Evolutionary conservation across 257 asterid species (phyloP), one percentile per base, ranked within the genome.

Genomic region (Phtheirospermum japonicum): DNA sequence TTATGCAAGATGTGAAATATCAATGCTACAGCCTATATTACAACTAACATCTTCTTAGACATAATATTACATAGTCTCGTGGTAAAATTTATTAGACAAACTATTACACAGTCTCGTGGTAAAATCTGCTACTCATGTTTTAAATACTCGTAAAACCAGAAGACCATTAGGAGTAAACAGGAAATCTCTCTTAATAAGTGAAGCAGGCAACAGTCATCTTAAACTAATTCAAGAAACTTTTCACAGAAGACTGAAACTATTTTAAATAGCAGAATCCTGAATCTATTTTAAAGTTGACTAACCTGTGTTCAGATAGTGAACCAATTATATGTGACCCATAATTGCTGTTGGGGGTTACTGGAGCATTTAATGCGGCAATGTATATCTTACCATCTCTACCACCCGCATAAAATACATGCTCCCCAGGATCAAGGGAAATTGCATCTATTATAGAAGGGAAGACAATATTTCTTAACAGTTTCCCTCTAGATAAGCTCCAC

Each of bases 311-410:
- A 52, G 92, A 82, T 19, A 84, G 65, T 61, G 89, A 70, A 56
- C 88, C 96, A 32, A 84, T 70, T 59, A 92, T 83, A 68, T 89
- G 85, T 13, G 45, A 23, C 55, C 90, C 97, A 61, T 80, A 81
- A 46, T 64, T 78, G 76, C 75, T 73, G 76, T 58, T 78, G 71
- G 82, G 65, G 68, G 75, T 63, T 16, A 57, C 79, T 45, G 76
- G 82, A 68, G 89, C 85, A 82, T 80, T 79, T 66, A 93, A 73
- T 66, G 84, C 85, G 36, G 78, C 95, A 53, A 85, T 80, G 74
- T 89, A 85, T 77, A 89, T 86, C 71, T 83, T 91, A 52, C 98
- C 98, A 80, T 91, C 97, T 77, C 93, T 82, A 57, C 94, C 85
- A 76, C 97, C 95, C 7, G 99, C 99, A 78, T 89, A 89, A 77